Base-by-base conservation (phyloP, 2,329 filamentous ascomycete species). In the Neoscytalidium dimidiatum region DNA sequence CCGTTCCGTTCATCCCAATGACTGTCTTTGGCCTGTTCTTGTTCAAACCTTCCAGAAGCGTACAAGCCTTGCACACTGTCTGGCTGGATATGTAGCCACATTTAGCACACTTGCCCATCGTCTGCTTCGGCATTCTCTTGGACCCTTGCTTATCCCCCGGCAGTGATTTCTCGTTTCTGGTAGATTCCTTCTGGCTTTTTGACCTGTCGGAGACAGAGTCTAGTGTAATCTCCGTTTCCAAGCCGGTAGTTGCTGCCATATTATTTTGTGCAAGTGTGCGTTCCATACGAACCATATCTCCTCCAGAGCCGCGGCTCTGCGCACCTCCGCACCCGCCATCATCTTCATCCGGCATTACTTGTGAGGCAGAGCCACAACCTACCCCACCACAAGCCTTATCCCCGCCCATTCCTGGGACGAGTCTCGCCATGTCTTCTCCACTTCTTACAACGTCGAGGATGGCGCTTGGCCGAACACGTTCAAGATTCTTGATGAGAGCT, bases 41-140 rank as follows among this genome's bases (percentile, higher is more conserved):
- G 75, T 99, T 99, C 53, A 99, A 78, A 0, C 91, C 92, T 71
- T 98, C 94, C 2, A 99, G 85, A 49, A 99, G 81, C 67, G 89
- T 90, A 75, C 95, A 99, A 0, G 95, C 95, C 78, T 99, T 96
- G 79, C 95, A 99, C 43, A 97, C 87, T 31, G 87, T 86, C 77
- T 99, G 95, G 71, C 94, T 97, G 2, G 95, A 97, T 78, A 99
- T 91, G 75, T 98, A 99, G 14, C 95, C 95, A 71, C 95, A 99
- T 61, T 87, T 89, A 72, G 90, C 87, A 74, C 95, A 99, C 68
- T 88, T 89, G 1, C 94, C 92, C 70, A 97, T 85, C 14, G 89
- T 88, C 76, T 94, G 92, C 71, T 87, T 85, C n/a, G 84, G 79
- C 9, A 71, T 64, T 66, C 74, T 73, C 67, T 76, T 76, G 7